Evolutionary conservation across 106 monocot species (phyloP), one percentile per base, ranked within the genome.

Genomic region (Dendrobium catenatum): DNA sequence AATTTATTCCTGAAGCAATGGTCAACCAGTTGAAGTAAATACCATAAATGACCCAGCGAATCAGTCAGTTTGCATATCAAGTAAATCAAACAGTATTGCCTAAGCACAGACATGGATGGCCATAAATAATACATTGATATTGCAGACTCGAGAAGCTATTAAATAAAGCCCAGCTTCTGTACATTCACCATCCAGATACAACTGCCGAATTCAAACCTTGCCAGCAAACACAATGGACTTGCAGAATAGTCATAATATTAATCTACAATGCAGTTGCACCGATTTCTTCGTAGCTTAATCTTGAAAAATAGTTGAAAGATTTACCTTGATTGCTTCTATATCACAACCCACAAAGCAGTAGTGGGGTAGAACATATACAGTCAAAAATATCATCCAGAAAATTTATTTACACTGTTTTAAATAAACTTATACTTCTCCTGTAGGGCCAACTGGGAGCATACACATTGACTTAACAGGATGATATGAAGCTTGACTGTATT

Each of bases 91-190:
- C 48, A 48, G 47, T 48, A 48, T 8, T 7, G 7, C 48, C 11
- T 48, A 48, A 6, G 48, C 48, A 48, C 7, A 9, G 48, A 48
- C 11, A 48, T 0, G 48, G 48, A 48, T 48, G 48, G 48, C 11
- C 48, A 10, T 48, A 48, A 1, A 48, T 48, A 48, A 48, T 48
- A 11, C 48, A 48, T 48, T 48, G 11, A 11, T 48, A 31, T 31
- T 31, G 48, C 9, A 48, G 48, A 48, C 48, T 48, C 80, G 92
- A 92, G 43, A 98, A 93, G 77, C 86, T 98, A 82, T 95, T 95
- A 73, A 42, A 88, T 82, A 91, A 98, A 49, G 91, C 95, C 4
- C 98, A 98, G 77, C 93, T 98, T 93, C 95, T 98, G 31, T 55
- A 93, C 91, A 77, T 80, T 98, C 48, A 48, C 48, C 48, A 48